These are phyloP conservation scores for Cystofilobasidium bisporidii DNA, from an alignment of 768 basidiomycete species.

Conservation along the genomic window DNA sequence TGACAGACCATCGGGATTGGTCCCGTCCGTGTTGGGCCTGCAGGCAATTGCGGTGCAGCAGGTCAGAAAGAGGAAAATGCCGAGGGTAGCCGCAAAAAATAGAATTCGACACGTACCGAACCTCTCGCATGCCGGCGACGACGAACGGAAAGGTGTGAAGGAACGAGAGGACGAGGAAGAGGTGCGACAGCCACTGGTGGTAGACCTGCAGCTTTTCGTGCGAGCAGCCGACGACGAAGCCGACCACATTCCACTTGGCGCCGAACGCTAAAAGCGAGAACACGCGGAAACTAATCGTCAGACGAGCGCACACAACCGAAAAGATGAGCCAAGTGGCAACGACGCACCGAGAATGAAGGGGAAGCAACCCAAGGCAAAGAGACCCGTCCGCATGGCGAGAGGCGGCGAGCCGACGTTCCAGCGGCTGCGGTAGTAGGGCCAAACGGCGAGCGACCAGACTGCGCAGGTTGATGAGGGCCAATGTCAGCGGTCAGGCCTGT, in stretches of 20 bases:
- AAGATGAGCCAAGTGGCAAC: no score
- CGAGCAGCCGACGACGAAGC: constrained; percentile 37
- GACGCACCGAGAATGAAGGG: constrained; percentile 32
- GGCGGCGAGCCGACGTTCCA: constrained; percentile 34
- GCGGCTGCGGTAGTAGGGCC: constrained; percentile 31
- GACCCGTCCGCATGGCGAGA: constrained; percentile 30
- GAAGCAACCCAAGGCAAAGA: constrained; percentile 27
- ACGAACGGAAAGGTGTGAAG: constrained; percentile 34
- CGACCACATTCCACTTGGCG: constrained; percentile 41
- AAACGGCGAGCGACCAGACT: background rate
- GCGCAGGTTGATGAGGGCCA: background rate
- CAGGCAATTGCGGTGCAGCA: no score
- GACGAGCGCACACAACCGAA: no score
- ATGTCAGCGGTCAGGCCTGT: background rate
- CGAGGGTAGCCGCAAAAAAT: no score
- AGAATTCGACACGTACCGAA: background rate
- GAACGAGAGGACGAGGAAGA: constrained; percentile 24
- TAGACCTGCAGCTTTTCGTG: constrained; percentile 43
- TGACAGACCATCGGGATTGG: constrained; percentile 26
- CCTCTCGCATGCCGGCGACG: constrained; percentile 29
- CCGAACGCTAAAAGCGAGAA: constrained; percentile 33
- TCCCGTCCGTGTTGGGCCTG: constrained; percentile 27
- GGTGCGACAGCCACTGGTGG: constrained; percentile 39
- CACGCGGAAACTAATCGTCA: no score
- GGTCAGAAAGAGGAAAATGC: no score